A percentile compares a stretch with the other conserved stretches of the same genome.
phyloP scores from a whole-genome alignment of 345 rosid species.

The Brassica napus region DNA sequence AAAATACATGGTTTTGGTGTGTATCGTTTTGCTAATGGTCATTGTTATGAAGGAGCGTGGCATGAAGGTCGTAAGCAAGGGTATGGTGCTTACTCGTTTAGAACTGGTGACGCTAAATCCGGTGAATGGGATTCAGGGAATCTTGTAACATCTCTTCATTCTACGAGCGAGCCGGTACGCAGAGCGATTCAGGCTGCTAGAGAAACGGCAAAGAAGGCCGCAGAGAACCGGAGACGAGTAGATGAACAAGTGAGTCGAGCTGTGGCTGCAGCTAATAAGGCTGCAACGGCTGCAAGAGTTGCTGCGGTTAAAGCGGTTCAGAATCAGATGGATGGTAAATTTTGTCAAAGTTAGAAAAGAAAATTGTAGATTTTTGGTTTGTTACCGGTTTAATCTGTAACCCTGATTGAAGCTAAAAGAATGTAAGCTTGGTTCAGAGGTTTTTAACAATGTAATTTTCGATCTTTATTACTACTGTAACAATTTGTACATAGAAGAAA shows the following conservation, averaged over 20 bases:
- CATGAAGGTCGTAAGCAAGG: constrained; percentile 96
- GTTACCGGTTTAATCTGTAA: constrained; percentile 25
- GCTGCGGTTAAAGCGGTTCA: constrained; percentile 95
- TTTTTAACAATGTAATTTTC: constrained; percentile 20
- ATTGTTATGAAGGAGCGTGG: constrained; percentile 96
- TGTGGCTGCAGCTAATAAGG: constrained; percentile 70
- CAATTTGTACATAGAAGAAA: constrained; percentile 31
- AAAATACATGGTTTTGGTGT: constrained; percentile 91
- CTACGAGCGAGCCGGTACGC: constrained; percentile 49
- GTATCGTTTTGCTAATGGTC: constrained; percentile 86
- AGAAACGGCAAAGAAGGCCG: constrained; percentile 74
- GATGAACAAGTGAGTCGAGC: constrained; percentile 81
- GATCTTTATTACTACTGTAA: constrained; percentile 4
- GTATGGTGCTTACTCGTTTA: constrained; percentile 78
- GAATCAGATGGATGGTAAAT: constrained; percentile 84
- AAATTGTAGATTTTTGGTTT: constrained; percentile 23
- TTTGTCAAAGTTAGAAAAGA: constrained; percentile 54
- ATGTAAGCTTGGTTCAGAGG: constrained; percentile 34
- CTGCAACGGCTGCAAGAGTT: constrained; percentile 95
- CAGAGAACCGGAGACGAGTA: constrained; percentile 55
- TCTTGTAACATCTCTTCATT: constrained; percentile 52
- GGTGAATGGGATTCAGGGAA: constrained; percentile 89
- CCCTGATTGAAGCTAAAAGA: constrained; percentile 34
- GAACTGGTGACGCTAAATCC: constrained; percentile 61
- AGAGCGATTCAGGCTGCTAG: constrained; percentile 82